phyloP scores from a whole-genome alignment of 2,329 filamentous ascomycete genomes.

The Pseudogymnoascus sp. region DNA sequence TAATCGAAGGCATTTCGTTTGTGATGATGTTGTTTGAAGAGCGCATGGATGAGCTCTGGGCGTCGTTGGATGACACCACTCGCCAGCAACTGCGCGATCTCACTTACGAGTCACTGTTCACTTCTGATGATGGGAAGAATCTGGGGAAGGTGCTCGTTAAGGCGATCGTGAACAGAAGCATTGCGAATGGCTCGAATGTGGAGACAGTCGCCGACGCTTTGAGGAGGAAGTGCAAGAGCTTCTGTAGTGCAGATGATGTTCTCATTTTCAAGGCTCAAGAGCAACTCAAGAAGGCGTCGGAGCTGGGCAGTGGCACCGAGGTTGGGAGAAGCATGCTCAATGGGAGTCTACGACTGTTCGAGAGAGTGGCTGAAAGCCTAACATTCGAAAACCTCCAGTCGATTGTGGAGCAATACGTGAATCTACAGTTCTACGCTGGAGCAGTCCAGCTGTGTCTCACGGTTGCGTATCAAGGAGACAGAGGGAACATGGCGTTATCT shows the following conservation, averaged over 20 bases:
- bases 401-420: constrained; percentile 70
- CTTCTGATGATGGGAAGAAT: constrained; percentile 68
- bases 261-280: constrained; percentile 98
- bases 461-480: constrained; percentile 77
- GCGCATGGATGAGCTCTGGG: constrained; percentile 77
- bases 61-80: constrained; percentile 60
- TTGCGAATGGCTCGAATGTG: constrained; percentile 91
- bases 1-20: constrained; percentile 94
- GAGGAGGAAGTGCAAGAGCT: constrained; percentile 83
- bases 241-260: constrained; percentile 95
- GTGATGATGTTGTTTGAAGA: constrained; percentile 93
- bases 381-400: constrained; percentile 70
- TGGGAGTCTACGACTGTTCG: constrained; percentile 80
- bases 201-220: constrained; percentile 96
- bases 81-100: constrained; percentile 64
- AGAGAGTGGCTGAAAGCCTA: constrained; percentile 77
- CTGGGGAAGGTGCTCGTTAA: constrained; percentile 93
- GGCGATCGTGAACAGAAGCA: constrained; percentile 95
- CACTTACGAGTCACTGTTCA: constrained; percentile 84
- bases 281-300: constrained; percentile 78
- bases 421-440: constrained; percentile 83
- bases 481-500: constrained; percentile 72
- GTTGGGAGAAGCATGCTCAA: constrained; percentile 71
- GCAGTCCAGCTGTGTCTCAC: constrained; percentile 80
- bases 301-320: constrained; percentile 67